Evolutionary conservation across 352 stramenopile species (phyloP), one percentile per base, ranked within the genome.

Genomic region (Phytophthora ramorum): DNA sequence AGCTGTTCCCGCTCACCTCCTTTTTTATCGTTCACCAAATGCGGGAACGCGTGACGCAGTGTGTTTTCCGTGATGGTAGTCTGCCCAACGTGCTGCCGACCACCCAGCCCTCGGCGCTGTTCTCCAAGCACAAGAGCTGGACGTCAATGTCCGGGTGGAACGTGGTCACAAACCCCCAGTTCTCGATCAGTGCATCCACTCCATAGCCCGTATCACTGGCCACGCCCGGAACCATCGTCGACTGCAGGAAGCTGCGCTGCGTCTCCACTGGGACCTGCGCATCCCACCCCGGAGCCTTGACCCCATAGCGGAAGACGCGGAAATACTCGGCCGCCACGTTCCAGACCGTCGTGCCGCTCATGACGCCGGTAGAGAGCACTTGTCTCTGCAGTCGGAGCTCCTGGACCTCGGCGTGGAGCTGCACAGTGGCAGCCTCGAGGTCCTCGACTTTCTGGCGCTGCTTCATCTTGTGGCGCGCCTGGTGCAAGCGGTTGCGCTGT

Each of bases 401-500:
- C 13, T 59, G 30, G n/a, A 69, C 20, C 12, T 64, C 46, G 2
- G 52, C 30, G 9, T 12, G 26, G 3, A 69, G 54, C 19, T 49
- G 17, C 6, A 41, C 17, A 26, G 59, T 59, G 48, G 12, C 17
- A 1, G 10, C 14, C n/a, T 69, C 61, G 19, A 69, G 61, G 12
- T 50, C 46, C 13, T 53, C 24, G 32, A 54, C 20, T 26, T 63
- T 57, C 19, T 59, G 35, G 12, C 38, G 45, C 35, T 69, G 53
- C 47, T 69, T 69, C 26, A 59, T 47, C 4, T 57, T 58, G 53
- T 59, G 49, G 4, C 43, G 50, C 35, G 49, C 58, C 32, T 58
- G 73, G 40, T 69, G 49, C 28, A 69, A 49, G n/a, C 53, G 43
- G n/a, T 63, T 64, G 37, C 53, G 61, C n/a, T 63, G 45, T 14